A percentile compares a stretch with the other conserved stretches of the same genome.
These are phyloP conservation scores for Balansia obtecta DNA, from an alignment of 2,329 filamentous ascomycete species.

Conservation along the genomic window DNA sequence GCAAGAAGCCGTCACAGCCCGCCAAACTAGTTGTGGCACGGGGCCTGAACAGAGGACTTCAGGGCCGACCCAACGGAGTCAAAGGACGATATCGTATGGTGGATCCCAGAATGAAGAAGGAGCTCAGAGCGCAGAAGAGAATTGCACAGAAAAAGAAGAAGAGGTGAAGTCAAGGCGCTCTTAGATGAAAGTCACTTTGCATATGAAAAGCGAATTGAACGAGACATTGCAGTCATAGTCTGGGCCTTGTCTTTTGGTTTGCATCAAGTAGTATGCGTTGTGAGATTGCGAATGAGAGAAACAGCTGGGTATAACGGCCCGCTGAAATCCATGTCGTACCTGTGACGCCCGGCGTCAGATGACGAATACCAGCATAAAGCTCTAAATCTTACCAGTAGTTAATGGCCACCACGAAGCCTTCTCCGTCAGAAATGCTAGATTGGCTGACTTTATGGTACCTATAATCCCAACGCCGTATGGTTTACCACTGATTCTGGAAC, in stretches of 20 bases:
- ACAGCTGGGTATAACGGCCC: conserved; percentile 53
- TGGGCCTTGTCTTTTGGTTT: background rate
- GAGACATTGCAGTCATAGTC: background rate
- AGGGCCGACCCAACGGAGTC: conserved; percentile 77
- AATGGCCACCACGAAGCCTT: conserved; percentile 64
- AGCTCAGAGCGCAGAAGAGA: conserved; percentile 78
- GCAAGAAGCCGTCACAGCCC: conserved; percentile 74
- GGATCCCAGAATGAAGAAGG: conserved; percentile 91
- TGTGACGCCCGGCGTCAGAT: conserved; percentile 16
- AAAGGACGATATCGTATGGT: conserved; percentile 98
- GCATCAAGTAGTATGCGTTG: background rate
- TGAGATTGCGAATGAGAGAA: conserved; percentile 37
- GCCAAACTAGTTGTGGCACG: conserved; percentile 83
- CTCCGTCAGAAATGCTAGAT: conserved; percentile 50
- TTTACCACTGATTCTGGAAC: background rate
- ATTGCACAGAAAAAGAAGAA: conserved; percentile 56
- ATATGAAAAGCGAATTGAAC: conserved; percentile 3
- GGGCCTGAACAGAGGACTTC: conserved; percentile 72
- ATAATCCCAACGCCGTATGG: background rate
- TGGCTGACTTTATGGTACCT: conserved; percentile 75
- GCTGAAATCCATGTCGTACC: conserved; percentile 71
- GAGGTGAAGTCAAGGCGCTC: conserved; percentile 3
- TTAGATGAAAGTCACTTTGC: background rate
- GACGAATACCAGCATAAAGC: background rate
- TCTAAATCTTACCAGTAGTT: conserved; percentile 58